A percentile compares a stretch with the other conserved stretches of the same genome.
Evolutionary conservation across 2,329 filamentous ascomycete species (phyloP).

Genomic region (Aureobasidium uvarum): DNA sequence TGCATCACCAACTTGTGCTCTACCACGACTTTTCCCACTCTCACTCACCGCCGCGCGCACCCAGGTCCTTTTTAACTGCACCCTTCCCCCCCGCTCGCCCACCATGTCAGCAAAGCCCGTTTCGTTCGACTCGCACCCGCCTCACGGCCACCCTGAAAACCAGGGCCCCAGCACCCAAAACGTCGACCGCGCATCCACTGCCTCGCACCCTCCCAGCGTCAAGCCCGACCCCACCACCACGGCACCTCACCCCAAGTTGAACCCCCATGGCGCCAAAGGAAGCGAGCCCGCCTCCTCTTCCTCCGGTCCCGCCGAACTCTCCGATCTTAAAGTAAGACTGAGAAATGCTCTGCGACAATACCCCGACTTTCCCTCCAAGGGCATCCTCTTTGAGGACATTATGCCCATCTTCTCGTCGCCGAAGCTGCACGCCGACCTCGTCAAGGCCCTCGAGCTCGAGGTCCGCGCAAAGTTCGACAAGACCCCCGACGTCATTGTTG

Average conservation of each 20-base stretch:
- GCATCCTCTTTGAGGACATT: constrained; percentile 97
- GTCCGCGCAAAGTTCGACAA: constrained; percentile 62
- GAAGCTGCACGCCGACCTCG: constrained; percentile 52
- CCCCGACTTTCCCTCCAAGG: constrained; percentile 85
- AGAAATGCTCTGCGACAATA: constrained; percentile 75
- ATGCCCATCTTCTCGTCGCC: constrained; percentile 53
- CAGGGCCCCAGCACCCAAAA: constrained; percentile 33
- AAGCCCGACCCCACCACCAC: constrained; percentile 38
- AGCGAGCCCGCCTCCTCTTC: constrained; percentile 50
- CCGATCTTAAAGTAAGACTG: constrained; percentile 66
- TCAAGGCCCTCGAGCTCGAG: constrained; percentile 83
- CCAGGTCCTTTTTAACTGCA: not conserved
- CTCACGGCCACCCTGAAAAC: constrained; percentile 36
- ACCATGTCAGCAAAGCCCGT: constrained; percentile 35
- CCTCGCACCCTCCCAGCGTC: constrained; percentile 35
- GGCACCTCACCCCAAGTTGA: constrained; percentile 29
- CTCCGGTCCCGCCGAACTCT: constrained; percentile 55
- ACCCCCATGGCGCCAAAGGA: constrained; percentile 43
- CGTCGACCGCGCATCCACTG: constrained; percentile 36
- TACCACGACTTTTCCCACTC: constrained; percentile 19
- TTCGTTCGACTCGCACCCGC: constrained; percentile 32
- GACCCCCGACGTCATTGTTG: constrained; percentile 76
- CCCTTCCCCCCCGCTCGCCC: constrained; percentile 18
- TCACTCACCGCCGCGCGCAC: constrained; percentile 12
- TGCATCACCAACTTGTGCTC: constrained; percentile 14